Base-by-base conservation (phyloP, 148 eudicot genomes). In the Bassia scoparia region DNA sequence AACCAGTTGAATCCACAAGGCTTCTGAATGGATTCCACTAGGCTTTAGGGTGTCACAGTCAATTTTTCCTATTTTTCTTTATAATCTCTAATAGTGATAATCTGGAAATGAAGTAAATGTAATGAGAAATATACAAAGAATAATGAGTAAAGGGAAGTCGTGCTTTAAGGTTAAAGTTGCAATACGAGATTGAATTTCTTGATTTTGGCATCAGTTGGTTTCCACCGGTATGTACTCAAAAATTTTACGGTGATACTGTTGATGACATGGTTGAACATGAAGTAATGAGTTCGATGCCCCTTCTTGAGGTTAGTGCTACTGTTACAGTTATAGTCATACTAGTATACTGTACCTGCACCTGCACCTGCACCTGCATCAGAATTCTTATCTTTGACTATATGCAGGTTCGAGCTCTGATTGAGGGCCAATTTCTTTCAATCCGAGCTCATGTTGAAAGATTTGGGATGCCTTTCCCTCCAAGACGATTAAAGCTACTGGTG, bases 381-480 rank as follows among this genome's bases (percentile, higher is more conserved):
- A n/a, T 10, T 33, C 69, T 27, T 38, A 58, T 30, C 59, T n/a
- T 67, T 12, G 0, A 12, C 6, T 54, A 27, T 68, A 61, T 84
- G 53, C 84, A 94, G 98, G 91, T 91, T 41, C 81, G 97, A 76
- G 97, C 93, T 46, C 34, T 89, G 29, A 73, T 94, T 37, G 97
- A 94, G 82, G 97, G 98, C 31, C 97, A 94, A 68, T 69, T 94
- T 59, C 87, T 94, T 33, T 91, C 96, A 17, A 87, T 85, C 85
- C 76, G 97, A 84, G 97, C 89, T 68, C 98, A 91, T 68, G 85
- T 90, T 59, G 96, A 89, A 76, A 86, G 93, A 80, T 88, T 85
- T 41, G 98, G 98, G 33, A 91, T 94, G 97, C 97, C 97, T 64
- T 89, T 88, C 76, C 96, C 98, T 63, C 97, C 97, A 1, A 91